phyloP scores from a whole-genome alignment of 1,139 yeast genomes.

The Kodamaea derodonti region DNA sequence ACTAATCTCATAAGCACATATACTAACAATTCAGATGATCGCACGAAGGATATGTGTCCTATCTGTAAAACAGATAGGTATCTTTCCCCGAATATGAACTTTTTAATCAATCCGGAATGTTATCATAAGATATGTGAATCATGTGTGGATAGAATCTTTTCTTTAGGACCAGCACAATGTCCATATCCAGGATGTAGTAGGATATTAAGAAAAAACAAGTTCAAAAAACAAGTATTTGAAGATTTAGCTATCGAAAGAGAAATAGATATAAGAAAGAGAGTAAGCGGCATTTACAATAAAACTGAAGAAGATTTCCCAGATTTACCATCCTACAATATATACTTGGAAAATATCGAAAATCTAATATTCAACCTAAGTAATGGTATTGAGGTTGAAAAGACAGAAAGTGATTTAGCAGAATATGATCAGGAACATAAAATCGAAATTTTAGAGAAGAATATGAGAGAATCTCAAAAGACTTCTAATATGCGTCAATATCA shows the following conservation, averaged over 20 bases:
- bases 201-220: conserved; percentile 79
- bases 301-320: conserved; percentile 67
- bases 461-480: conserved; percentile 66
- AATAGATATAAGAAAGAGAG: conserved; percentile 82
- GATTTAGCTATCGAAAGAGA: conserved; percentile 88
- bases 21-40: conserved; percentile 24
- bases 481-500: conserved; percentile 60
- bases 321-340: conserved; percentile 62
- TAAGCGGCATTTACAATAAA: conserved; percentile 74
- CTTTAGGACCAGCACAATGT: conserved; percentile 94
- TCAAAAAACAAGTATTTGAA: conserved; percentile 88
- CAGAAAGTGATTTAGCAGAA: conserved; percentile 62
- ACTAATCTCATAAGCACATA: no score
- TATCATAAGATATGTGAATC: conserved; percentile 96
- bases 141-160: conserved; percentile 90
- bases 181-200: conserved; percentile 92
- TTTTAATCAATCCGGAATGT: conserved; percentile 93
- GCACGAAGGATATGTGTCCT: conserved; percentile 84
- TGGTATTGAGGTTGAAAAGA: conserved; percentile 64
- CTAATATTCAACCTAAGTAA: conserved; percentile 74
- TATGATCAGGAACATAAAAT: conserved; percentile 78
- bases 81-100: conserved; percentile 88
- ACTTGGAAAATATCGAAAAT: conserved; percentile 80
- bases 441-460: conserved; percentile 59
- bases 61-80: conserved; percentile 95